Conservation (phyloP, 345 rosid species). For the Barbarea vulgaris region DNA sequence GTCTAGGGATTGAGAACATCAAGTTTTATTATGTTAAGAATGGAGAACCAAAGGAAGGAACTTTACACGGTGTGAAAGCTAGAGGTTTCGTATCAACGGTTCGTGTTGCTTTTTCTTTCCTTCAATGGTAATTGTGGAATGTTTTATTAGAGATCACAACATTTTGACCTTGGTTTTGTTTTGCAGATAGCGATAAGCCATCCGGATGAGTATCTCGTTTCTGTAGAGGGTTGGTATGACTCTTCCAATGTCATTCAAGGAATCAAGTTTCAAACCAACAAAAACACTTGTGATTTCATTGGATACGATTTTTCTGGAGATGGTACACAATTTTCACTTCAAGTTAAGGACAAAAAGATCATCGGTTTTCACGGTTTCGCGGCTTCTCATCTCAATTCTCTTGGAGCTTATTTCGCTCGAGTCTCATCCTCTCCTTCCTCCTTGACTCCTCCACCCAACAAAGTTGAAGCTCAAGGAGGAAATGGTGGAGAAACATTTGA, state of each 20-base stretch:
- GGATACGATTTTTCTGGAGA: neutral
- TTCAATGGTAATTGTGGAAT: neutral
- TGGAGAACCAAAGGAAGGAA: neutral
- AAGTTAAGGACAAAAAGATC: neutral
- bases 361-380: neutral
- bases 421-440: neutral
- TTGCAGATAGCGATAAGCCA: neutral
- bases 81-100: neutral
- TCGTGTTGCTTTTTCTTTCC: neutral
- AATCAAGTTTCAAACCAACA: neutral
- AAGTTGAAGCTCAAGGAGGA: slow-evolving; percentile 32
- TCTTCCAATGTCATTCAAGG: neutral
- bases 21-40: slow-evolving; percentile 3
- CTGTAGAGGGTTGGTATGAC: neutral
- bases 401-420: neutral
- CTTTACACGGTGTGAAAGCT: neutral
- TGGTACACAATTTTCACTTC: neutral
- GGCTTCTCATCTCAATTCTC: neutral
- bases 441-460: neutral
- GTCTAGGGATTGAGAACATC: neutral
- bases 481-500: slow-evolving; percentile 11
- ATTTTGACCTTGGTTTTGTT: neutral
- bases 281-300: neutral
- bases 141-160: neutral
- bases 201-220: slow-evolving; percentile 1